phyloP scores from a whole-genome alignment of 2,329 filamentous ascomycete species.

The Chrysosphaeria jannelii region DNA sequence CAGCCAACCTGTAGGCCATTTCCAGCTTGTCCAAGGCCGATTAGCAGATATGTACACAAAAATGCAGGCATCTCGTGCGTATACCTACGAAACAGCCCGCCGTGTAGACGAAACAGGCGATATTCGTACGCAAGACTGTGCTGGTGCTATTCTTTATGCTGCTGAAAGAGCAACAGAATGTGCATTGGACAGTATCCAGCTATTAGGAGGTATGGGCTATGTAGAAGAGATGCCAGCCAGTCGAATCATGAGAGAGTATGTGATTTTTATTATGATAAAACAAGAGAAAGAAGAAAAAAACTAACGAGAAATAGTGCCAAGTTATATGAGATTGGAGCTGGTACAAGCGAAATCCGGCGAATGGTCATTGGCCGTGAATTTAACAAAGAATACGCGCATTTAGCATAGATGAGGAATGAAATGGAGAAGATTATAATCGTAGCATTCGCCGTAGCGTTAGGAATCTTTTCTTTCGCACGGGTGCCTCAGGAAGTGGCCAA shows the following conservation, averaged over 20 bases:
- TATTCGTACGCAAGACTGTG: conserved; percentile 73
- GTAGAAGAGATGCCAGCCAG: conserved; percentile 86
- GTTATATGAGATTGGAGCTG: conserved; percentile 89
- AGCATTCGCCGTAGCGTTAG: too few relatives aligned
- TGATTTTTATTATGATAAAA: too few relatives aligned
- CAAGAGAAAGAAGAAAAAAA: too few relatives aligned
- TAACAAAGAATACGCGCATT: conserved; percentile 45
- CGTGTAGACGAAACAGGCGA: conserved; percentile 45
- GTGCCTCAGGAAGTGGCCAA: too few relatives aligned
- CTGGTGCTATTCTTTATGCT: conserved; percentile 76
- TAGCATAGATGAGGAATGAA: too few relatives aligned
- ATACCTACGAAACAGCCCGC: conserved; percentile 61
- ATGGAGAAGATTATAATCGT: too few relatives aligned
- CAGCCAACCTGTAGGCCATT: conserved; percentile 56
- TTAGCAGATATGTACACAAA: conserved; percentile 96
- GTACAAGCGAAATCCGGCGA: conserved; percentile 73
- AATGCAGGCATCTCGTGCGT: conserved; percentile 52
- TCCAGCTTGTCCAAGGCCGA: conserved; percentile 79
- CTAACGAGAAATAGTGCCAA: conserved; percentile 19
- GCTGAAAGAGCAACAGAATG: conserved; percentile 74
- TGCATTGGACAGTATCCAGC: conserved; percentile 63
- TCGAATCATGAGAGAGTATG: conserved; percentile 41
- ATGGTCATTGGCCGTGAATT: conserved; percentile 88
- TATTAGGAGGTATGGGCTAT: conserved; percentile 86
- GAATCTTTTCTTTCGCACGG: too few relatives aligned